Percentiles rank a stretch among this genome's conserved stretches.
phyloP scores from a whole-genome alignment of 2,329 filamentous ascomycete species.

The Rosellinia necatrix region DNA sequence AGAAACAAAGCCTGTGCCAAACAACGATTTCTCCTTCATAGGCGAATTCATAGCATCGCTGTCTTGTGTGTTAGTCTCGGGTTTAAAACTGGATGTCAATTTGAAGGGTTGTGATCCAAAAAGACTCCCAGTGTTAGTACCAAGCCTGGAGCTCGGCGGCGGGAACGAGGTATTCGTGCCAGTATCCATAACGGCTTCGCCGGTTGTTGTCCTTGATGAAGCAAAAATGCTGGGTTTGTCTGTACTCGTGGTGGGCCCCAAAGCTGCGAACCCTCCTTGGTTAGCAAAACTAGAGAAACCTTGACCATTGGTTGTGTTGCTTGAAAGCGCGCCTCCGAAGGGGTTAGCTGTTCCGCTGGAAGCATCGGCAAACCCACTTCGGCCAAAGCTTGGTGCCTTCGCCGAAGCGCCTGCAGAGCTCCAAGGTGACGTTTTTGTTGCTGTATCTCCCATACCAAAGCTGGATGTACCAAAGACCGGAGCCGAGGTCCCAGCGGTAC shows the following conservation, averaged over 20 bases:
- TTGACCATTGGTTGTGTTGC: constrained; percentile 27
- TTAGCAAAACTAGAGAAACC: constrained; percentile 55
- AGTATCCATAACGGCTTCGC: constrained; percentile 43
- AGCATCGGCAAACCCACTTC: constrained; percentile 52
- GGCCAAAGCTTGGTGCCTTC: constrained; percentile 56
- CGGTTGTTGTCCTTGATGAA: constrained; percentile 43
- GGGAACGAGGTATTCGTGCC: constrained; percentile 46
- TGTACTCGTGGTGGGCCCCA: constrained; percentile 44
- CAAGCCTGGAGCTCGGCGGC: constrained; percentile 45
- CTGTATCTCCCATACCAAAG: constrained; percentile 38
- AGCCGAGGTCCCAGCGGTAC: constrained; percentile 46
- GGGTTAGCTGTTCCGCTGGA: constrained; percentile 19
- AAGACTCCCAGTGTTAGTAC: constrained; percentile 35
- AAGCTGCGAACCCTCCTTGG: constrained; percentile 59
- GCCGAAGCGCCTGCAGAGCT: constrained; percentile 45
- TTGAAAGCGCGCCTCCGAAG: constrained; percentile 29
- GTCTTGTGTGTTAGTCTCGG: constrained; percentile 65
- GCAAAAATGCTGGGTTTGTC: constrained; percentile 46
- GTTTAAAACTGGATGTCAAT: constrained; percentile 69
- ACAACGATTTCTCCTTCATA: constrained; percentile 54
- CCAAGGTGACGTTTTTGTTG: constrained; percentile 58
- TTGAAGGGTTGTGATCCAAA: constrained; percentile 67
- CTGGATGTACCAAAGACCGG: constrained; percentile 48
- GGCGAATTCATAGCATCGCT: constrained; percentile 44
- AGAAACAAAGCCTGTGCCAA: constrained; percentile 65